Conservation (phyloP, 2,329 filamentous ascomycete genomes). For the Fusarium coicis region DNA sequence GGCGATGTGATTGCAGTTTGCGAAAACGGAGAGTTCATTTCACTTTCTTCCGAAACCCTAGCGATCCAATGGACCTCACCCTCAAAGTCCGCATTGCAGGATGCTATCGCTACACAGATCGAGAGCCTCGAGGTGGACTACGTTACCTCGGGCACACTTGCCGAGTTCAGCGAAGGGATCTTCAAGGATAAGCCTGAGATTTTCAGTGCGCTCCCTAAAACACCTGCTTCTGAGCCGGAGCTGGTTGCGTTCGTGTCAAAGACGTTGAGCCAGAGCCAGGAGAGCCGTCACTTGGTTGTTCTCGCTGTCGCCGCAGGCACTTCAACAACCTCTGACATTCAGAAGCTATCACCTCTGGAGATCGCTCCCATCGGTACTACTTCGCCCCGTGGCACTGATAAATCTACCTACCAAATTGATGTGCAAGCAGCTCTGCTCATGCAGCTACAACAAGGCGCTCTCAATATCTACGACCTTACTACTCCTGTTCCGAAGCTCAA, state of each 20-base stretch:
- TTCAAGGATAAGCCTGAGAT: constrained; percentile 66
- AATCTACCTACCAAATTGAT: constrained; percentile 65
- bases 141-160: constrained; percentile 57
- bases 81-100: constrained; percentile 50
- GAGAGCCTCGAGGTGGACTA: constrained; percentile 60
- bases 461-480: constrained; percentile 73
- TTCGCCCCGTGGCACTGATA: constrained; percentile 17
- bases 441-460: constrained; percentile 62
- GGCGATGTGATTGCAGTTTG: constrained; percentile 65
- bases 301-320: constrained; percentile 47
- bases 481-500: constrained; percentile 69
- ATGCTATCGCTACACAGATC: constrained; percentile 47
- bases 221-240: constrained; percentile 60
- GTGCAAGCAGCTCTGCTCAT: constrained; percentile 72
- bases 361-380: constrained; percentile 51
- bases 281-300: constrained; percentile 47
- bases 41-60: constrained; percentile 66
- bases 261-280: constrained; percentile 46
- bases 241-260: constrained; percentile 64
- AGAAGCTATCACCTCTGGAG: constrained; percentile 54
- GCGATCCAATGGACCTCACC: constrained; percentile 50
- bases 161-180: constrained; percentile 64
- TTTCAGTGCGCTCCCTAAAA: constrained; percentile 61
- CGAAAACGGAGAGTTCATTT: constrained; percentile 69
- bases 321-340: constrained; percentile 43